Percentiles rank a stretch among this genome's conserved stretches.
Conservation (phyloP, 495 filamentous ascomycete genomes). For the Hypomontagnella submonticulosa region DNA sequence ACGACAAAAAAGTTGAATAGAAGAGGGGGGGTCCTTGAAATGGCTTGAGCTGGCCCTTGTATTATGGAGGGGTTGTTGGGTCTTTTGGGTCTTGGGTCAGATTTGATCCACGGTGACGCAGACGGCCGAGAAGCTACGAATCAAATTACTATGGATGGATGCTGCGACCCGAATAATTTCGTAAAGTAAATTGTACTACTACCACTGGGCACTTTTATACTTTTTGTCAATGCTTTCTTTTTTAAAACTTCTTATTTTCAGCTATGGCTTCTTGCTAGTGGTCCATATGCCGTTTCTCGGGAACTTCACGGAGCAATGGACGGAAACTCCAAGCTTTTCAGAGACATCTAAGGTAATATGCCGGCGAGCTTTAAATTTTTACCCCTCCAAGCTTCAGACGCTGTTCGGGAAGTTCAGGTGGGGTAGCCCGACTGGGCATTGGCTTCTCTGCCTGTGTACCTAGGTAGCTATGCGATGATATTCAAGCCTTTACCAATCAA, state of each 20-base stretch:
- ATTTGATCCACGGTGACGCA: conserved; percentile 42
- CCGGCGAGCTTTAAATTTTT: conserved; percentile 26
- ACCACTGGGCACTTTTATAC: background rate
- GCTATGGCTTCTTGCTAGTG: background rate
- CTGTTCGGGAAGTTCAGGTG: conserved; percentile 27
- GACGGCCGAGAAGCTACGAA: conserved; percentile 21
- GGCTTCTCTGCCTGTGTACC: background rate
- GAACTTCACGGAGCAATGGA: conserved; percentile 25
- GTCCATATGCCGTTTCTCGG: conserved; percentile 7
- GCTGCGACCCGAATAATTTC: conserved; percentile 38
- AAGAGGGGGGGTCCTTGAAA: conserved; percentile 16
- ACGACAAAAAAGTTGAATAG: conserved; percentile 30
- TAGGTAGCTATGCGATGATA: background rate
- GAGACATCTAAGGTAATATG: conserved; percentile 17
- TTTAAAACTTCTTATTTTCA: background rate
- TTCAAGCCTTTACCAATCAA: conserved; percentile 10
- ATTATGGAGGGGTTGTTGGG: conserved; percentile 30
- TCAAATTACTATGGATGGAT: conserved; percentile 13
- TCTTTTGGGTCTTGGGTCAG: conserved; percentile 22
- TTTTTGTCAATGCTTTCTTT: conserved; percentile 9
- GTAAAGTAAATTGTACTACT: conserved; percentile 18
- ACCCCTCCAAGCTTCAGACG: conserved; percentile 26
- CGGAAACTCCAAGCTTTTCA: conserved; percentile 4
- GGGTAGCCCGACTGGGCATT: conserved; percentile 30
- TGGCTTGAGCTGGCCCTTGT: too few species aligned